Evolutionary conservation across 192 early-diverging fungal genomes (phyloP).

Genomic region (Coemansia nantahalensis): DNA sequence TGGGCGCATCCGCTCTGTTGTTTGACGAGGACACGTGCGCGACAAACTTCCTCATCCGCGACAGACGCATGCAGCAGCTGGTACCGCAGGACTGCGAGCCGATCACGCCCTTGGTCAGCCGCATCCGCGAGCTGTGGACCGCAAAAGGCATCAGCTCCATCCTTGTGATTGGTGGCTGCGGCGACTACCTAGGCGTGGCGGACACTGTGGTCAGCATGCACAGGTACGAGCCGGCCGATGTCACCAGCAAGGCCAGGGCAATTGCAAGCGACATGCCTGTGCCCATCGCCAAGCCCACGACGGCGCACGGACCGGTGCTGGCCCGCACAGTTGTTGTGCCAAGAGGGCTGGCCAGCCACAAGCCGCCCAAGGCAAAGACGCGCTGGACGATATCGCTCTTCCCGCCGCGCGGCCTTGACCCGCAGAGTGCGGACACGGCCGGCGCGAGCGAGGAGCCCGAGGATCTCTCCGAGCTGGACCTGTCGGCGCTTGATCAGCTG

Average conservation of each 20-base stretch:
- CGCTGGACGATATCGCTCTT: constrained; percentile 35
- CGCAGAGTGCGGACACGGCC: not conserved
- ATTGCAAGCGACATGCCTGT: constrained; percentile 41
- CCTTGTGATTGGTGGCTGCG: constrained; percentile 58
- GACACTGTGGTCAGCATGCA: constrained; percentile 55
- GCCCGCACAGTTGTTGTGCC: constrained; percentile 16
- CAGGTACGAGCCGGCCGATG: constrained; percentile 41
- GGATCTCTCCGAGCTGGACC: constrained; percentile 27
- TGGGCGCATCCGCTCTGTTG: constrained; percentile 35
- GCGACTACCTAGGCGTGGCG: constrained; percentile 58
- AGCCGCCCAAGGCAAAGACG: constrained; percentile 31
- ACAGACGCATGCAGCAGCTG: constrained; percentile 56
- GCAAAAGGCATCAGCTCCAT: constrained; percentile 43
- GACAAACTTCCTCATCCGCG: constrained; percentile 62
- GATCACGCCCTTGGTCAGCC: constrained; percentile 57
- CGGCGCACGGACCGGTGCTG: constrained; percentile 14
- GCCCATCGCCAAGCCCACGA: constrained; percentile 5
- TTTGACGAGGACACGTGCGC: constrained; percentile 64
- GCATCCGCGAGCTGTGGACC: constrained; percentile 44
- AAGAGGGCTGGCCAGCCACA: constrained; percentile 15
- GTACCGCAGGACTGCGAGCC: constrained; percentile 53
- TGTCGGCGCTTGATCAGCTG: constrained; percentile 58
- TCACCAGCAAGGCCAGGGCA: constrained; percentile 30
- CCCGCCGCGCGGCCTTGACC: not conserved
- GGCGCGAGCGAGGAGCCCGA: not conserved